Evolutionary conservation across 306 rosid species (phyloP), one percentile per base, ranked within the genome.

Genomic region (Luffa acutangula): DNA sequence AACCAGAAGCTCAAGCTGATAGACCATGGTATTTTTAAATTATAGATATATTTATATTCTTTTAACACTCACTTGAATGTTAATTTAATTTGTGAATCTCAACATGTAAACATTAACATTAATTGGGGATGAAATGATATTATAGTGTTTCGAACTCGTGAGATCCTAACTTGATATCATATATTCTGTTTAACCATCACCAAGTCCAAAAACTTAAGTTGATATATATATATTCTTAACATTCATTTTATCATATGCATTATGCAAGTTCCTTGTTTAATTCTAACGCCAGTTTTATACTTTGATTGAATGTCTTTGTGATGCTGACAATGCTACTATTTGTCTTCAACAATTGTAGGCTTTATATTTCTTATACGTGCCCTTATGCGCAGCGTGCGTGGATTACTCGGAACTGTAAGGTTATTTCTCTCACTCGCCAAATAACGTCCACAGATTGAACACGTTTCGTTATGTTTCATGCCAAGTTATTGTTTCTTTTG

Each of bases 311-410:
- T 83, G 79, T 36, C 45, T 59, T 43, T 65, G 43, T 46, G 43
- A 65, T 72, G 83, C 65, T 82, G 81, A 84, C 51, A 51, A 42
- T 8, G 25, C 59, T 48, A 34, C 25, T 13, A 6, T 74, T 6
- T 74, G 42, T 33, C 41, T 51, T 25, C 43, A 74, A 74, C 46
- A 34, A 48, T 34, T 83, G 83, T 82, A 93, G 98, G 92, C 84
- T 93, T 89, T 93, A 89, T 85, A 86, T 93, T 83, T 86, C 95
- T 59, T 91, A 93, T 79, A 64, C 52, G 5, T 93, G 98, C 88
- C 98, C 98, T 31, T 91, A 86, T 82, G 98, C 97, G 7, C 97
- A 93, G 83, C 93, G 97, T 43, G 93, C 77, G 67, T 93, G 97
- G 98, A 91, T 91, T 87, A 66, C 95, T 31, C 88, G 97, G 71